Evolutionary conservation across 2,329 filamentous ascomycete genomes (phyloP).

Genomic region (Daldinia eschscholtzii): DNA sequence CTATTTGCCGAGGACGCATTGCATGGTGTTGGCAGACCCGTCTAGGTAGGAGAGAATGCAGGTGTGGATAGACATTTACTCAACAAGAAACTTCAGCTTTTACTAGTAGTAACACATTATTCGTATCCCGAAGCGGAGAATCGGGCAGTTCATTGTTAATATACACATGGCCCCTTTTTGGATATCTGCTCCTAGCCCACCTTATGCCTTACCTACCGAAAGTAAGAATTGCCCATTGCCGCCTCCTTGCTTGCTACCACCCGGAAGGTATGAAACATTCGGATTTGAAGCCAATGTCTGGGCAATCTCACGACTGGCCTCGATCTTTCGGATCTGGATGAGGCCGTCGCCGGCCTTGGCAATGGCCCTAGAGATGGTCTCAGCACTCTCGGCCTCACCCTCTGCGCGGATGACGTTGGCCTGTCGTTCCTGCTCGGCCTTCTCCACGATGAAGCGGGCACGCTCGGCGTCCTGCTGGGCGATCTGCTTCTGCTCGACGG

Average conservation of each 20-base stretch:
- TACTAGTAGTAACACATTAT: constrained; percentile 50
- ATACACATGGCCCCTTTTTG: constrained; percentile 43
- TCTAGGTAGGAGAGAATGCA: constrained; percentile 1
- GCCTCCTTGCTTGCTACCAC: constrained; percentile 73
- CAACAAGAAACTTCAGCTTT: constrained; percentile 11
- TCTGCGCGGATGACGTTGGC: constrained; percentile 98
- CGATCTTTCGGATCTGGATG: constrained; percentile 96
- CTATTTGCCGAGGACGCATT: not conserved
- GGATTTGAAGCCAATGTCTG: constrained; percentile 89
- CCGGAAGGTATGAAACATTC: constrained; percentile 94
- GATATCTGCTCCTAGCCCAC: constrained; percentile 4
- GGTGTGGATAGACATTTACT: constrained; percentile 8
- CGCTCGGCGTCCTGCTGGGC: constrained; percentile 98
- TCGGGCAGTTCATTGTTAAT: constrained; percentile 48
- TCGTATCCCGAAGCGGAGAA: constrained; percentile 53
- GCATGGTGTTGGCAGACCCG: constrained; percentile 4
- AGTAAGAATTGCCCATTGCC: constrained; percentile 64
- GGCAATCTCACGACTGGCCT: constrained; percentile 96
- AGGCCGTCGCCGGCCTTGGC: constrained; percentile 93
- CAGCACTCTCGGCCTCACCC: constrained; percentile 96
- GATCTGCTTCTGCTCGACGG: constrained; percentile 99
- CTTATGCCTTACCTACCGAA: constrained; percentile 62
- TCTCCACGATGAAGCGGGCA: constrained; percentile 97
- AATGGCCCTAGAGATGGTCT: constrained; percentile 94
- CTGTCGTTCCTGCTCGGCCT: constrained; percentile 98